phyloP scores from a whole-genome alignment of 495 filamentous ascomycete genomes.

The Apiosordaria backusii region DNA sequence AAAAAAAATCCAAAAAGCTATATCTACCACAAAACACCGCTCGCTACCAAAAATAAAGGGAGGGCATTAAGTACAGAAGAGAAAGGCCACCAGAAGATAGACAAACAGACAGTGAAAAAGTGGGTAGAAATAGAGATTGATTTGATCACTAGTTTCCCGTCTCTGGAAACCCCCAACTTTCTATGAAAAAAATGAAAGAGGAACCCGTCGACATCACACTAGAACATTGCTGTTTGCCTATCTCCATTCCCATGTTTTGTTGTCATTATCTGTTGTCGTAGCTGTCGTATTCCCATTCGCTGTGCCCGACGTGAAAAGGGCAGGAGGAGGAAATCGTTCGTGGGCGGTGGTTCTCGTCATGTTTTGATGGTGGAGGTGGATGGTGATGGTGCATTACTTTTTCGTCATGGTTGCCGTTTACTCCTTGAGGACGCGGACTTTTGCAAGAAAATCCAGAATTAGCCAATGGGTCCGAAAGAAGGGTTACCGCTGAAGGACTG shows the following conservation, averaged over 20 bases:
- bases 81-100: not conserved
- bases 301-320: too few species aligned
- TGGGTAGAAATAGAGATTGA: constrained; percentile 1
- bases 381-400: not conserved
- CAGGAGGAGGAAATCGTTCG: not conserved
- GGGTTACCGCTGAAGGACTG: not conserved
- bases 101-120: not conserved
- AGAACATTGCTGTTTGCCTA: not conserved
- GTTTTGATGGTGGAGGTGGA: constrained; percentile 3
- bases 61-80: not conserved
- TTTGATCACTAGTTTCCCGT: not conserved
- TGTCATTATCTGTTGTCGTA: not conserved
- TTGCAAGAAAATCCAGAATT: constrained; percentile 19
- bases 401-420: constrained; percentile 13
- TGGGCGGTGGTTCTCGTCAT: constrained; percentile 7
- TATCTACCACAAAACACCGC: not conserved
- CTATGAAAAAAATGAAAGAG: not conserved
- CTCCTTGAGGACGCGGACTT: constrained; percentile 30
- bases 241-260: constrained; percentile 6
- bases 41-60: not conserved
- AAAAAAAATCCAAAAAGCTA: not conserved
- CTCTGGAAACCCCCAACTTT: not conserved
- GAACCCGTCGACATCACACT: not conserved
- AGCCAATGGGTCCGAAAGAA: constrained; percentile 15
- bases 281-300: not conserved